These are phyloP conservation scores for Leishmania tropica DNA, from an alignment of 208 protist genomes.

Conservation along the genomic window DNA sequence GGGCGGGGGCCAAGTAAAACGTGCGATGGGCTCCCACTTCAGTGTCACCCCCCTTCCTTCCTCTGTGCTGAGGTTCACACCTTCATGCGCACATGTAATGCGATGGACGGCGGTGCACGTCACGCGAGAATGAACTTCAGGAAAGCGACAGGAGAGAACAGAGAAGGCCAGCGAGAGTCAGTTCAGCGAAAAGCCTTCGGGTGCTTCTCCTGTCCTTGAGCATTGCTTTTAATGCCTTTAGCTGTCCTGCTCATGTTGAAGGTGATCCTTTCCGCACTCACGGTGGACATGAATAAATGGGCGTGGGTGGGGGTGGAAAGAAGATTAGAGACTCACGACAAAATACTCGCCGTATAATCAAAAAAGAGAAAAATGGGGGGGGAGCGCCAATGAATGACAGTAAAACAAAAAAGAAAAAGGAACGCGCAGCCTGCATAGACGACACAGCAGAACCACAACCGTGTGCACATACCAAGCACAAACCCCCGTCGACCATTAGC, in stretches of 20 bases:
- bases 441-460: not conserved
- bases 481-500: not conserved
- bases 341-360: not conserved
- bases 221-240: not conserved
- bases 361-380: not conserved
- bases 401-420: not conserved
- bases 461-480: not conserved
- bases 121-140: not conserved
- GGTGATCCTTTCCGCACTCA: not conserved
- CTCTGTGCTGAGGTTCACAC: not conserved
- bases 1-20: not conserved
- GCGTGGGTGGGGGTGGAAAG: not conserved
- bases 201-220: not conserved
- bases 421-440: not conserved
- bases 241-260: not conserved
- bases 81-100: not conserved
- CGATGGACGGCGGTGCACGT: not conserved
- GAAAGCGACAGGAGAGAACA: not conserved
- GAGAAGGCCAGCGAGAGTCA: not conserved
- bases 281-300: not conserved
- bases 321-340: not conserved
- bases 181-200: not conserved
- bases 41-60: not conserved
- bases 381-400: not conserved
- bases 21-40: not conserved